Conservation (phyloP, 306 rosid species). For the Ochetophila trinervis region DNA sequence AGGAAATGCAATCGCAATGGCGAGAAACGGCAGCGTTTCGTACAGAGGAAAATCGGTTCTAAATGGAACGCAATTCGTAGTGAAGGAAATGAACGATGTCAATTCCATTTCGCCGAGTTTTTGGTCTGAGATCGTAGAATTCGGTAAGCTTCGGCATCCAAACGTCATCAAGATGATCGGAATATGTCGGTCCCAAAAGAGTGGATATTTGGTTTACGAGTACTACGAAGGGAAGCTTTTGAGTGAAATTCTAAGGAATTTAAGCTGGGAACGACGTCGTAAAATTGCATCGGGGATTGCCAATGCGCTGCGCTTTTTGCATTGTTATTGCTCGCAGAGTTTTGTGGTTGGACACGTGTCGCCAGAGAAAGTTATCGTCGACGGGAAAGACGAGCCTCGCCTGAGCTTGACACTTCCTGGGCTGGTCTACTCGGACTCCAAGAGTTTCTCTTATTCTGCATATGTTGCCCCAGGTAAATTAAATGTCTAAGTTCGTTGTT, state of each 20-base stretch:
- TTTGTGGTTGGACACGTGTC: conserved; percentile 46
- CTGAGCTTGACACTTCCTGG: conserved; percentile 46
- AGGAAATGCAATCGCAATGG: conserved; percentile 46
- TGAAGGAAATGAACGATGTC: conserved; percentile 38
- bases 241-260: conserved; percentile 34
- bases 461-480: conserved; percentile 71
- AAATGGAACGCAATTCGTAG: conserved; percentile 43
- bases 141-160: conserved; percentile 54
- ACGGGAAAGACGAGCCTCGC: conserved; percentile 49
- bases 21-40: conserved; percentile 33
- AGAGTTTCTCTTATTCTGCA: conserved; percentile 41
- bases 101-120: conserved; percentile 36
- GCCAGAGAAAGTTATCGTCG: conserved; percentile 49
- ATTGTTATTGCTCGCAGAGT: conserved; percentile 31
- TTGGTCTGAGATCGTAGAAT: conserved; percentile 47
- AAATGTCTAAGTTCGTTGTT: background rate
- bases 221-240: conserved; percentile 36
- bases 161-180: conserved; percentile 59
- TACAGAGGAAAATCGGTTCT: conserved; percentile 44
- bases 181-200: conserved; percentile 52
- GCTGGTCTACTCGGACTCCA: conserved; percentile 23
- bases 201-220: conserved; percentile 53
- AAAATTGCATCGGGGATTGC: conserved; percentile 59
- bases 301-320: conserved; percentile 57
- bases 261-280: conserved; percentile 65